Conservation (phyloP, 495 filamentous ascomycete genomes). For the Thozetella sp. region DNA sequence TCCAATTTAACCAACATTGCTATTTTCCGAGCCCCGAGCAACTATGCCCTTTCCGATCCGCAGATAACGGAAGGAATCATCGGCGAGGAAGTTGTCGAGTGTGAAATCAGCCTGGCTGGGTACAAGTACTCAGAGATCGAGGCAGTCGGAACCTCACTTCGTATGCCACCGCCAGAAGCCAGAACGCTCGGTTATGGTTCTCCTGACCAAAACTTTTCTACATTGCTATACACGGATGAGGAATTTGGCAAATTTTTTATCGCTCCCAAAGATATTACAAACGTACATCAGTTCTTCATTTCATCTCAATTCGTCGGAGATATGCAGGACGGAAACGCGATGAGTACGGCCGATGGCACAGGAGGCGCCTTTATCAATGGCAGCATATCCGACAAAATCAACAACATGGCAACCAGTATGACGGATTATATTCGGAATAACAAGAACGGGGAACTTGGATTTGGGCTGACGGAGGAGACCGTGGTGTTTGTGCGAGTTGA, state of each 20-base stretch:
- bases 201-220: too few relatives aligned
- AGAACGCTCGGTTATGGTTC: constrained; percentile 8
- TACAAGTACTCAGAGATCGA: constrained; percentile 10
- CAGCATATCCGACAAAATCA: neutral
- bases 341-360: neutral
- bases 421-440: constrained; percentile 8
- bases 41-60: neutral
- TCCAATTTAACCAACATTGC: constrained; percentile 7
- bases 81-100: constrained; percentile 4
- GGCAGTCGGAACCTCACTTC: neutral
- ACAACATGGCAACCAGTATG: constrained; percentile 11
- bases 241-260: neutral
- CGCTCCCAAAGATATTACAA: neutral
- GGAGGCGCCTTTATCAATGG: constrained; percentile 11
- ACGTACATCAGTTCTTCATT: neutral
- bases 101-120: constrained; percentile 5
- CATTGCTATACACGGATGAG: neutral
- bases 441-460: neutral
- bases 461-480: neutral
- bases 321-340: neutral
- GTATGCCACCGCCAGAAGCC: neutral
- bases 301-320: neutral
- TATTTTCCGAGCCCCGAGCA: constrained; percentile 4
- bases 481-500: constrained; percentile 6
- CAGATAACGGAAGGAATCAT: neutral